phyloP scores from a whole-genome alignment of 306 rosid genomes.

The Benincasa hispida region DNA sequence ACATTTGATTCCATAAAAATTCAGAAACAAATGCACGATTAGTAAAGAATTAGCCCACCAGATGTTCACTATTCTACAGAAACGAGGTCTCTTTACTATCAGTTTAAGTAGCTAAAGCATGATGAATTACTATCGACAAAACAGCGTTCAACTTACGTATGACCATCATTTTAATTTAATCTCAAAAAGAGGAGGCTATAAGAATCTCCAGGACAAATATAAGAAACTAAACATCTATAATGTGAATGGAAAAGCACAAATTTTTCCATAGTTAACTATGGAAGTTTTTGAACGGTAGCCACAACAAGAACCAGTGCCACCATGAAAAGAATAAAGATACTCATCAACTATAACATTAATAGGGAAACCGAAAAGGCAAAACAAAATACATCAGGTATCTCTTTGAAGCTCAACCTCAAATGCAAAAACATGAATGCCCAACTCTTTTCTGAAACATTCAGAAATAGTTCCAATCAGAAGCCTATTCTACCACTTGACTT shows the following conservation, averaged over 20 bases:
- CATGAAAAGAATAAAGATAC: neutral
- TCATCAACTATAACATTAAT: neutral
- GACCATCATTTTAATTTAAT: neutral
- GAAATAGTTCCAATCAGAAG: neutral
- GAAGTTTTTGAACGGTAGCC: neutral
- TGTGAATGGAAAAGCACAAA: neutral
- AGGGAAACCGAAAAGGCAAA: neutral
- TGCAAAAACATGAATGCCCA: neutral
- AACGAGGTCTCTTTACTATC: neutral
- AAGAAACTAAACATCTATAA: neutral
- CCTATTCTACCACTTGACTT: neutral
- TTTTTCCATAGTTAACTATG: neutral
- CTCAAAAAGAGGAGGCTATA: neutral
- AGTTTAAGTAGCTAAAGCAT: neutral
- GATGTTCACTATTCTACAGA: neutral
- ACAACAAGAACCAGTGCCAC: neutral
- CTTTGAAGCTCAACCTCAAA: neutral
- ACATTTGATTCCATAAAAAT: conserved; percentile 18
- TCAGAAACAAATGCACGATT: conserved; percentile 13
- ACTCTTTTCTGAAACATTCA: neutral
- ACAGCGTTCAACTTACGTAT: neutral
- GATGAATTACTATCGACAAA: neutral
- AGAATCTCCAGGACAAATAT: neutral
- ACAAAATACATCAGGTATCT: neutral
- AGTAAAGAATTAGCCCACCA: neutral